Evolutionary conservation across 805 yeast species (phyloP).

Genomic region (Cyberlindnera samutprakarnensis): DNA sequence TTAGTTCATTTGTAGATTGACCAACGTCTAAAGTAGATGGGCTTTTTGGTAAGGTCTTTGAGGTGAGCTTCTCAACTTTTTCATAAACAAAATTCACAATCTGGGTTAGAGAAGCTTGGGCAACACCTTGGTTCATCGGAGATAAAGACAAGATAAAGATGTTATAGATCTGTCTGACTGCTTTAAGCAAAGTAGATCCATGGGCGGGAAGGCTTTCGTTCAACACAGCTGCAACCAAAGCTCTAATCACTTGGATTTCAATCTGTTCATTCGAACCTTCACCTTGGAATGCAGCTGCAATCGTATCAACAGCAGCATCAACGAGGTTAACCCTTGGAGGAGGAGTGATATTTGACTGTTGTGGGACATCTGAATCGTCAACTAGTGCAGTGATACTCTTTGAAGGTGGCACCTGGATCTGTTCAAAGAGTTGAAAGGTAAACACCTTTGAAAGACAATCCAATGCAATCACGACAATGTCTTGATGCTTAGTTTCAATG

Average conservation of each 20-base stretch:
- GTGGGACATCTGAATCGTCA: conserved; percentile 12
- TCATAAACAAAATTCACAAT: conserved; percentile 82
- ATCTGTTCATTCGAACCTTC: conserved; percentile 87
- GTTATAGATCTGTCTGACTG: conserved; percentile 89
- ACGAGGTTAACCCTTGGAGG: conserved; percentile 53
- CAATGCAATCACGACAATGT: conserved; percentile 64
- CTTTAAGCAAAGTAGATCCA: conserved; percentile 81
- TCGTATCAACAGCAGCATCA: conserved; percentile 78
- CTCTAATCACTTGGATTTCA: conserved; percentile 89
- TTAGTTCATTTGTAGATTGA: conserved; percentile 5
- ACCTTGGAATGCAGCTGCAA: conserved; percentile 79
- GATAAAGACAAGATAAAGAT: conserved; percentile 80
- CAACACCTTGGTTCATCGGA: conserved; percentile 82
- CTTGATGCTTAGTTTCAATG: conserved; percentile 60
- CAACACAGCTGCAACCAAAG: conserved; percentile 80
- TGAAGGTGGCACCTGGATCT: conserved; percentile 41
- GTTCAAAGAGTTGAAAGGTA: conserved; percentile 74
- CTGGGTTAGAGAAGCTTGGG: conserved; percentile 92
- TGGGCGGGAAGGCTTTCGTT: conserved; percentile 80
- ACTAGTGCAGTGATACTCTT: conserved; percentile 25
- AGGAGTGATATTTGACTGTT: conserved; percentile 32
- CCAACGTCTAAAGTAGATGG: conserved; percentile 21
- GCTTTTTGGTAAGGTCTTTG: conserved; percentile 13
- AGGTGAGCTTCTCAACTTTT: conserved; percentile 40
- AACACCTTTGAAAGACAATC: conserved; percentile 85